Conservation (phyloP, 176 grass and related monocot species). For the Eragrostis curvula region DNA sequence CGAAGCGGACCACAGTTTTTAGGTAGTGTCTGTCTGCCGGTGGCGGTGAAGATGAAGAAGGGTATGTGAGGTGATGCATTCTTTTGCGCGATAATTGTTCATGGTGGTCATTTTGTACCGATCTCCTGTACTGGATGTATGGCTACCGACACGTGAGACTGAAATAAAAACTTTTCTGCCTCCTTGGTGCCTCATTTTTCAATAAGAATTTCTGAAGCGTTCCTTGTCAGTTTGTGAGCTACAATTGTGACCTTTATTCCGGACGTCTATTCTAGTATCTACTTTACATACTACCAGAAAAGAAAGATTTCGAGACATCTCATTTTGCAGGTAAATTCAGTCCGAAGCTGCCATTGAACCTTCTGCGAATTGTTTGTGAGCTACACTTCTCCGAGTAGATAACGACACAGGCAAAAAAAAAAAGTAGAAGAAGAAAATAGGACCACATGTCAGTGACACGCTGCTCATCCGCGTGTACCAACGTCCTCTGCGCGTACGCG, state of each 20-base stretch:
- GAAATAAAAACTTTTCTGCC: slow-evolving; percentile 35
- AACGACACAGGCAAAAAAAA: background rate
- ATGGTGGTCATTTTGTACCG: slow-evolving; percentile 46
- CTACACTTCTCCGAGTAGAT: background rate
- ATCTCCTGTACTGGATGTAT: slow-evolving; percentile 51
- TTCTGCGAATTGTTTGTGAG: no score
- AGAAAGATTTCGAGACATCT: background rate
- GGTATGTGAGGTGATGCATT: slow-evolving; percentile 40
- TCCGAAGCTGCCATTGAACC: background rate
- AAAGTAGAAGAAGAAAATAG: no score
- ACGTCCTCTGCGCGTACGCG: background rate
- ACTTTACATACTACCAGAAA: background rate
- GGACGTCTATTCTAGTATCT: background rate
- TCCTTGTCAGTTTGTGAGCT: no score
- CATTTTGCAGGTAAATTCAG: background rate
- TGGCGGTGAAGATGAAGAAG: slow-evolving; percentile 28
- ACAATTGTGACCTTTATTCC: background rate
- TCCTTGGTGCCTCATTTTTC: background rate
- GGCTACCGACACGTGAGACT: slow-evolving; percentile 42
- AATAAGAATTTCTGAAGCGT: background rate
- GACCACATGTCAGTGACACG: background rate
- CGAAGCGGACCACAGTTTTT: slow-evolving; percentile 66
- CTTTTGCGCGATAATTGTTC: slow-evolving; percentile 40
- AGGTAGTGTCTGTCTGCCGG: slow-evolving; percentile 60
- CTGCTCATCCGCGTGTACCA: background rate